Conservation (phyloP, 306 rosid species). For the Quercus engelmannii region DNA sequence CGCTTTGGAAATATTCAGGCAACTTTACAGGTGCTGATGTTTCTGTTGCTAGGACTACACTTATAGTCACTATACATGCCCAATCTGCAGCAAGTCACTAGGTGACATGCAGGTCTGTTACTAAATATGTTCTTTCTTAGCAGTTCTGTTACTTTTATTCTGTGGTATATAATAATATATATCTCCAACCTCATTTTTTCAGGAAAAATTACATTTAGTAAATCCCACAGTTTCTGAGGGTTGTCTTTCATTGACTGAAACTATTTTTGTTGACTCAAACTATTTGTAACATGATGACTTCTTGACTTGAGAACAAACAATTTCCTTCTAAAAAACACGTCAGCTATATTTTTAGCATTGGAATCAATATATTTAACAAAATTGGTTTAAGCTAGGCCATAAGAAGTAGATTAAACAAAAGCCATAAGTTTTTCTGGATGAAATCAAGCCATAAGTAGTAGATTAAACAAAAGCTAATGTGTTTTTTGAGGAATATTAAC, state of each 20-base stretch:
- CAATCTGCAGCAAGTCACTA: slow-evolving; percentile 89
- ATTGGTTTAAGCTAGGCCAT: not conserved
- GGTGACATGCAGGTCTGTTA: slow-evolving; percentile 95
- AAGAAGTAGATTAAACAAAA: too few species aligned
- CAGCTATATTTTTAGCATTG: not conserved
- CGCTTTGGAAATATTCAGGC: slow-evolving; percentile 12
- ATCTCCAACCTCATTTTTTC: slow-evolving; percentile 11
- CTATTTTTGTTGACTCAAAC: too few species aligned
- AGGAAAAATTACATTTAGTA: not conserved
- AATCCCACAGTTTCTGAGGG: not conserved
- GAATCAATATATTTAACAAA: not conserved
- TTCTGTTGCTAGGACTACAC: slow-evolving; percentile 72
- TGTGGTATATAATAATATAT: not conserved
- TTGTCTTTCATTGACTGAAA: not conserved
- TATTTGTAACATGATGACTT: not conserved
- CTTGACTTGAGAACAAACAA: not conserved
- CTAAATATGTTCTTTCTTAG: slow-evolving; percentile 4
- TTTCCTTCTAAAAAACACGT: not conserved
- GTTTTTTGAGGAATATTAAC: not conserved
- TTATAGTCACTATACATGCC: slow-evolving; percentile 69
- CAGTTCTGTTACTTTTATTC: not conserved
- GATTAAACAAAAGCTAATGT: not conserved
- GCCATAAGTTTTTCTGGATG: not conserved
- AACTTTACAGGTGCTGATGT: slow-evolving; percentile 27
- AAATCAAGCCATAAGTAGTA: not conserved